A percentile compares a stretch with the other conserved stretches of the same genome.
Conservation (phyloP, 164 flowering plant genomes). For the Tetracentron sinense region DNA sequence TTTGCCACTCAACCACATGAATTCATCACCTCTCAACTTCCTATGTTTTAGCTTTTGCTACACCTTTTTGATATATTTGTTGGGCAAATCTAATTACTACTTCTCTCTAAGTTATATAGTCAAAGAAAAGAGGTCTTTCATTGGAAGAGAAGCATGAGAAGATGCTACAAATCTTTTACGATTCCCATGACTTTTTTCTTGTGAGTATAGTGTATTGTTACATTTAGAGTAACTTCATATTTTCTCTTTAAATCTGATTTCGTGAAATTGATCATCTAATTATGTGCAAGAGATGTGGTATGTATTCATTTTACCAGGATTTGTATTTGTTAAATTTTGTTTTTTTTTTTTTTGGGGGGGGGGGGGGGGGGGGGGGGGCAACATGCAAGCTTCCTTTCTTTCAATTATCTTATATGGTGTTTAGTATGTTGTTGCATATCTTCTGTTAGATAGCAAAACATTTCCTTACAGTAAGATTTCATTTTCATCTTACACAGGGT, state of each 20-base stretch:
- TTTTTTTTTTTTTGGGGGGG: too few species aligned
- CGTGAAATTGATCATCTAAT: too few species aligned
- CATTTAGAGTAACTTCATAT: background rate
- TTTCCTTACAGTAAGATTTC: too few species aligned
- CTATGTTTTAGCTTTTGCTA: background rate
- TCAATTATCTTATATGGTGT: too few species aligned
- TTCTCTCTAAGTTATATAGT: constrained; percentile 33
- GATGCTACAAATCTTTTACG: constrained; percentile 90
- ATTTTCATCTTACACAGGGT: too few species aligned
- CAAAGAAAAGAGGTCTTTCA: constrained; percentile 95
- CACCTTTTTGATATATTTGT: background rate
- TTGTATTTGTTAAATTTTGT: background rate
- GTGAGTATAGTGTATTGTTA: constrained; percentile 43
- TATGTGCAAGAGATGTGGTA: background rate
- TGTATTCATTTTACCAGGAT: background rate
- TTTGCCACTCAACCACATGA: background rate
- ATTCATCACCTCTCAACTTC: background rate
- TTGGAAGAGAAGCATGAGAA: constrained; percentile 97
- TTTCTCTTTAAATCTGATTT: background rate
- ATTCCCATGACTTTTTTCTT: constrained; percentile 85
- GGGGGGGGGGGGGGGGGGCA: background rate
- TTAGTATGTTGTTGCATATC: too few species aligned
- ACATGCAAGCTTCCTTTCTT: background rate
- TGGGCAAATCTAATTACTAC: background rate
- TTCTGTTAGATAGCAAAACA: too few species aligned